phyloP scores from a whole-genome alignment of 441 rosid genomes.

The Euphorbia celastroides region DNA sequence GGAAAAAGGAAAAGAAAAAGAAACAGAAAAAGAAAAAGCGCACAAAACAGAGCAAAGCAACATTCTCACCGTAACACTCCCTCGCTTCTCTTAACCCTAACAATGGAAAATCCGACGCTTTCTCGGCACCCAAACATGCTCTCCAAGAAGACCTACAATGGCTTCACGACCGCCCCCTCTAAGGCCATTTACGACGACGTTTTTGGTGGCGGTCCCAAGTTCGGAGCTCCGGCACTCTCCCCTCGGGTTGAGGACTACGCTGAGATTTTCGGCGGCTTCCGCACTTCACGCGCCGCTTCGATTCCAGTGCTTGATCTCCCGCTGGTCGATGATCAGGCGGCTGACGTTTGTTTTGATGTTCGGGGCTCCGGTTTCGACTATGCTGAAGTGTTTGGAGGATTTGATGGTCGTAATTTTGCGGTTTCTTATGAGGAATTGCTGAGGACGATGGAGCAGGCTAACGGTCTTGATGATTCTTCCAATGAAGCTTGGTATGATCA shows the following conservation, averaged over 20 bases:
- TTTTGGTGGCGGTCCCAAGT: slow-evolving; percentile 63
- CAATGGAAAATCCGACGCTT: slow-evolving; percentile 68
- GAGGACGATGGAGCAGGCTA: slow-evolving; percentile 31
- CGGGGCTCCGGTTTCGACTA: slow-evolving; percentile 65
- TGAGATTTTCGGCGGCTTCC: slow-evolving; percentile 77
- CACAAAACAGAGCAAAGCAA: slow-evolving; percentile 23
- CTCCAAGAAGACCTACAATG: slow-evolving; percentile 42
- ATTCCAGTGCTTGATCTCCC: slow-evolving; percentile 94
- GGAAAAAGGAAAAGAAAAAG: slow-evolving; percentile 13
- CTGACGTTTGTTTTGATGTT: slow-evolving; percentile 51
- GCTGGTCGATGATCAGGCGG: slow-evolving; percentile 27
- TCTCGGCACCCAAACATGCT: slow-evolving; percentile 50
- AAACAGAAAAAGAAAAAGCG: not conserved
- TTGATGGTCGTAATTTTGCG: slow-evolving; percentile 49
- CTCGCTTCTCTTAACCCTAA: not conserved
- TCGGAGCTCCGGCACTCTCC: slow-evolving; percentile 53
- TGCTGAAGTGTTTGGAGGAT: slow-evolving; percentile 72
- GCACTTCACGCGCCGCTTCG: slow-evolving; percentile 66
- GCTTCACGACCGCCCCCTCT: slow-evolving; percentile 21
- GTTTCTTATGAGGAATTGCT: slow-evolving; percentile 56
- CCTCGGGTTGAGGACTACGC: slow-evolving; percentile 79
- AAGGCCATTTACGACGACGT: slow-evolving; percentile 69
- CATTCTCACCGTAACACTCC: not conserved
- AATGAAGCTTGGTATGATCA: slow-evolving; percentile 61
- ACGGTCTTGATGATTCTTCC: slow-evolving; percentile 43